These are phyloP conservation scores for Amanita pseudoporphyria DNA, from an alignment of 768 basidiomycete species.

Conservation along the genomic window DNA sequence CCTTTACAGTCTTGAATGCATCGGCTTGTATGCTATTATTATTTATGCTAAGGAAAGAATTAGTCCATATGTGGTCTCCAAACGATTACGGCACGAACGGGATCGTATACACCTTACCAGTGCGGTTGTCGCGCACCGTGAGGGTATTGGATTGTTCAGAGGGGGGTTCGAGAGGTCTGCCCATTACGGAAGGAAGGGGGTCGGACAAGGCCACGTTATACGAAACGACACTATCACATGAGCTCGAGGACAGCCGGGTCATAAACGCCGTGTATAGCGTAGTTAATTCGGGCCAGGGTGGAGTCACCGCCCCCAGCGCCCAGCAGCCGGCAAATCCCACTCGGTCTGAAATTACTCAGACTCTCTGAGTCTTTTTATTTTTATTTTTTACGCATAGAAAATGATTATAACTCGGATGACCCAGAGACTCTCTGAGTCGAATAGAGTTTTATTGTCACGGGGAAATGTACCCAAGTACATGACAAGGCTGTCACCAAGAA, in stretches of 20 bases:
- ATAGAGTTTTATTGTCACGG: no score
- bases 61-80: not conserved
- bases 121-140: slow-evolving; percentile 76
- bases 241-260: not conserved
- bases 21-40: slow-evolving; percentile 77
- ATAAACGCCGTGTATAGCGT: no score
- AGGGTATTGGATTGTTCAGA: slow-evolving; percentile 26
- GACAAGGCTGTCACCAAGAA: no score
- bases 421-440: no score
- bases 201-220: not conserved
- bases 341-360: no score
- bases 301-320: no score
- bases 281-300: no score
- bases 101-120: slow-evolving; percentile 65
- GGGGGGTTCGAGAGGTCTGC: slow-evolving; percentile 13
- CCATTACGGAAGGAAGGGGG: slow-evolving; percentile 16
- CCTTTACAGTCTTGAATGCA: slow-evolving; percentile 69
- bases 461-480: no score
- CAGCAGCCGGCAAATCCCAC: no score
- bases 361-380: no score
- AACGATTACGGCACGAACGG: slow-evolving; percentile 41
- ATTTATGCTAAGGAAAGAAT: slow-evolving; percentile 42
- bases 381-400: no score
- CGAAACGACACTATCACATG: not conserved
- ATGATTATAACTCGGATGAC: no score